Percentiles rank a stretch among this genome's conserved stretches.
Evolutionary conservation across 2,329 filamentous ascomycete species (phyloP).

Genomic region (Fusarium musae): DNA sequence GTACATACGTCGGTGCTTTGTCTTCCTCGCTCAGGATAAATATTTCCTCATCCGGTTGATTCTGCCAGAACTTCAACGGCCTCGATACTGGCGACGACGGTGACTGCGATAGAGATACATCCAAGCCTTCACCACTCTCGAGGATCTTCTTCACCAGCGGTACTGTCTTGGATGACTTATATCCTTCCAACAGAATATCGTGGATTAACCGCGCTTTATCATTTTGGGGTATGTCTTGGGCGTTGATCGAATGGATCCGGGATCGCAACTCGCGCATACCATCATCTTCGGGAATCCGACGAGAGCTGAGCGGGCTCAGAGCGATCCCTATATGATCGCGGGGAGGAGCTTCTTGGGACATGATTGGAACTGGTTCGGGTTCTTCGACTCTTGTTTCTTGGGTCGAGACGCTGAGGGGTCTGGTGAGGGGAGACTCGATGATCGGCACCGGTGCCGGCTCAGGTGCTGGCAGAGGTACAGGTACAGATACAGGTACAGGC

Average conservation of each 20-base stretch:
- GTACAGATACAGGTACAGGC: constrained; percentile 14
- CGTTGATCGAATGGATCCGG: constrained; percentile 76
- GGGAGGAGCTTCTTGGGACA: constrained; percentile 37
- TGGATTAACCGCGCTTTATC: constrained; percentile 81
- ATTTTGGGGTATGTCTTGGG: constrained; percentile 63
- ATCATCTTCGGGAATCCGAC: constrained; percentile 77
- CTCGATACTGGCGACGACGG: constrained; percentile 56
- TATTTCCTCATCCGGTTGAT: constrained; percentile 56
- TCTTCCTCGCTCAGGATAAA: constrained; percentile 69
- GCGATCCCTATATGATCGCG: constrained; percentile 51
- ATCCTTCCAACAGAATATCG: constrained; percentile 74
- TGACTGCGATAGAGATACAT: constrained; percentile 53
- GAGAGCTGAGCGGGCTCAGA: constrained; percentile 45
- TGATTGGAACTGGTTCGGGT: constrained; percentile 28
- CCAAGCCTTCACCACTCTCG: constrained; percentile 35
- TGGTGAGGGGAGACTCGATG: constrained; percentile 42
- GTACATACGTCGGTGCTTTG: constrained; percentile 73
- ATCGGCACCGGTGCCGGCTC: constrained; percentile 29
- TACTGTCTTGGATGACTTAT: constrained; percentile 55
- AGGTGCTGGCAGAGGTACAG: constrained; percentile 6
- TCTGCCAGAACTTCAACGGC: constrained; percentile 69
- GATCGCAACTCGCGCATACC: constrained; percentile 76
- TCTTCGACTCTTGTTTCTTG: constrained; percentile 51
- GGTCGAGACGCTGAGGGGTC: constrained; percentile 50
- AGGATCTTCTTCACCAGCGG: constrained; percentile 28